These are phyloP conservation scores for Linum usitatissimum DNA, from an alignment of 345 rosid species.

Conservation along the genomic window DNA sequence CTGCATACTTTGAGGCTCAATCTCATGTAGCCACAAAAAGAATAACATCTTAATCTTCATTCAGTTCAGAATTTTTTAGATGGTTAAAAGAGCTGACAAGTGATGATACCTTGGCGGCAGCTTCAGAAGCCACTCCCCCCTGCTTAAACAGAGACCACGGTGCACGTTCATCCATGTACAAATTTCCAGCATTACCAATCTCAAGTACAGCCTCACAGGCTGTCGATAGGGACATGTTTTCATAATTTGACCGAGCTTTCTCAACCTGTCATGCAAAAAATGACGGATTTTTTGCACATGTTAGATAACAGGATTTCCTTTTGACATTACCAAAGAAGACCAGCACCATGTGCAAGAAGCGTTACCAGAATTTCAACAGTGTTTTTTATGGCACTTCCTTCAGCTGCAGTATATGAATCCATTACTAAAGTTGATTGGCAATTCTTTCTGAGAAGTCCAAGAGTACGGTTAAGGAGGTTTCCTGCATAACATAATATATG, in stretches of 20 bases:
- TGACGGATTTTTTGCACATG: neutral
- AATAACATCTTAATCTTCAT: neutral
- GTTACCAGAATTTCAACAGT: conserved; percentile 60
- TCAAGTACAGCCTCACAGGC: conserved; percentile 85
- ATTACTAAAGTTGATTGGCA: conserved; percentile 66
- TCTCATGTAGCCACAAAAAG: too few relatives aligned
- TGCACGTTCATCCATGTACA: conserved; percentile 65
- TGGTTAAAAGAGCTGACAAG: neutral
- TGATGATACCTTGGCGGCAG: conserved; percentile 69
- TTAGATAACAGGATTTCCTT: neutral
- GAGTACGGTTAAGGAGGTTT: conserved; percentile 87
- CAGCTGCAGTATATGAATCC: conserved; percentile 64
- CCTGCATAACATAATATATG: conserved; percentile 35
- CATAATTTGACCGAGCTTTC: conserved; percentile 53
- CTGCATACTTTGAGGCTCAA: too few relatives aligned
- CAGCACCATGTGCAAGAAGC: neutral
- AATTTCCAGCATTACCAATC: conserved; percentile 82
- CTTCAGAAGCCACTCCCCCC: conserved; percentile 70
- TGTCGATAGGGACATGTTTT: conserved; percentile 51
- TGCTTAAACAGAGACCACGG: conserved; percentile 90
- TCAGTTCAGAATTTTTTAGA: neutral
- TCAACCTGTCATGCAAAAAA: conserved; percentile 36
- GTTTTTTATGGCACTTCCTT: conserved; percentile 51
- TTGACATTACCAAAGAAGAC: too few relatives aligned
- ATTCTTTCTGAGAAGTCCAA: conserved; percentile 82